phyloP scores from a whole-genome alignment of 345 rosid genomes.

The Luvunga scandens region DNA sequence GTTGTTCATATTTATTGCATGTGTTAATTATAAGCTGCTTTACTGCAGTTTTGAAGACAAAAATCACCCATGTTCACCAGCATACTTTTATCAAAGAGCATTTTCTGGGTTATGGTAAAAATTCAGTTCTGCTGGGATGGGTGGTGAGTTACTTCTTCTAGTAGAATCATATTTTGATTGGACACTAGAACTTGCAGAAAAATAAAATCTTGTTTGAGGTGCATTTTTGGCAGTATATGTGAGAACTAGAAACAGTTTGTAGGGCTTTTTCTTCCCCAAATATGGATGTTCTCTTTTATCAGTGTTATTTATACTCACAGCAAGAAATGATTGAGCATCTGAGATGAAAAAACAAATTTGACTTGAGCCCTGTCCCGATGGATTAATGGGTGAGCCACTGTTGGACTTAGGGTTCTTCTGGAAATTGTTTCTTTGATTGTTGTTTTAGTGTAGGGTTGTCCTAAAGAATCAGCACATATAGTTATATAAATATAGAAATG shows the following conservation, averaged over 20 bases:
- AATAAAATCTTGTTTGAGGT: not conserved
- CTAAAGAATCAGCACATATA: not conserved
- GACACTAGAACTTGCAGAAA: not conserved
- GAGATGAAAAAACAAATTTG: no score
- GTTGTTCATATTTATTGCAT: not conserved
- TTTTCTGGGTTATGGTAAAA: slow-evolving; percentile 72
- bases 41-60: slow-evolving; percentile 51
- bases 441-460: not conserved
- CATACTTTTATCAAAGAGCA: slow-evolving; percentile 74
- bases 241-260: no score
- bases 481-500: not conserved
- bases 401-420: not conserved
- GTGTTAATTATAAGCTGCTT: not conserved
- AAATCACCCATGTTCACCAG: slow-evolving; percentile 61
- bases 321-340: no score
- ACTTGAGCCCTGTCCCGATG: not conserved
- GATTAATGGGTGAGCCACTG: not conserved
- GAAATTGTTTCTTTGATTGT: not conserved
- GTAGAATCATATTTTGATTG: not conserved
- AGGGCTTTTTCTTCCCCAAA: no score
- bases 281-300: no score
- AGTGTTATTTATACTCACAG: no score
- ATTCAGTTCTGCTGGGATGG: slow-evolving; percentile 59
- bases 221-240: no score
- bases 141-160: slow-evolving; percentile 44